Evolutionary conservation across 306 rosid genomes (phyloP).

Genomic region (Quercus agrifolia): DNA sequence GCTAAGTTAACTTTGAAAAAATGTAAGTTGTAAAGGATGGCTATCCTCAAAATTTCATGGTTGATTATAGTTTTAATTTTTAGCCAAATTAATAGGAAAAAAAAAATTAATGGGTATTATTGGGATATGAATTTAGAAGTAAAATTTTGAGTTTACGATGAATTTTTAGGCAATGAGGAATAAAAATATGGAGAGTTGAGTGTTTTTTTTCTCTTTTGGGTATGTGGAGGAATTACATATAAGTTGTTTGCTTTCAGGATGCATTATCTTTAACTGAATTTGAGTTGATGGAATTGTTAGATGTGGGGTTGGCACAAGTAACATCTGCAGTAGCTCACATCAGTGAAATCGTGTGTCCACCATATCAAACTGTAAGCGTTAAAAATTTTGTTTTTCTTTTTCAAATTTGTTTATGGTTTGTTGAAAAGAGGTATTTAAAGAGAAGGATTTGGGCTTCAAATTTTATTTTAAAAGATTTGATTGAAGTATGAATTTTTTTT

Average conservation of each 20-base stretch:
- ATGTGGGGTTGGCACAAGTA: conserved; percentile 70
- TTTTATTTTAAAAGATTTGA: no score
- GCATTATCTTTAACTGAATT: conserved; percentile 76
- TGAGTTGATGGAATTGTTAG: conserved; percentile 82
- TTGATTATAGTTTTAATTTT: not conserved
- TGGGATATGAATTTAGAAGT: not conserved
- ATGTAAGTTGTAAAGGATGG: no score
- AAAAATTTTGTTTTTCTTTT: not conserved
- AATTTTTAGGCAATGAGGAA: not conserved
- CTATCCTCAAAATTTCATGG: no score
- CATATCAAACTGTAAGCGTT: conserved; percentile 67
- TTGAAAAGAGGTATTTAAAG: not conserved
- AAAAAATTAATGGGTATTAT: not conserved
- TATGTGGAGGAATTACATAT: not conserved
- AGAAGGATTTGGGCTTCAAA: no score
- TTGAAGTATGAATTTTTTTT: no score
- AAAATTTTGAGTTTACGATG: not conserved
- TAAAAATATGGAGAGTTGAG: no score
- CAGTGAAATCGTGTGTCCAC: conserved; percentile 82
- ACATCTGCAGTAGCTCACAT: conserved; percentile 63
- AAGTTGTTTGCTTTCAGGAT: conserved; percentile 42
- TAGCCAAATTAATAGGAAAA: not conserved
- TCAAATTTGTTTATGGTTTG: not conserved
- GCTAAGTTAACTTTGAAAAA: no score
- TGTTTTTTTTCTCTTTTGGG: not conserved